phyloP scores from a whole-genome alignment of 1,139 yeast species.

The Saccharomyces hybrid region DNA sequence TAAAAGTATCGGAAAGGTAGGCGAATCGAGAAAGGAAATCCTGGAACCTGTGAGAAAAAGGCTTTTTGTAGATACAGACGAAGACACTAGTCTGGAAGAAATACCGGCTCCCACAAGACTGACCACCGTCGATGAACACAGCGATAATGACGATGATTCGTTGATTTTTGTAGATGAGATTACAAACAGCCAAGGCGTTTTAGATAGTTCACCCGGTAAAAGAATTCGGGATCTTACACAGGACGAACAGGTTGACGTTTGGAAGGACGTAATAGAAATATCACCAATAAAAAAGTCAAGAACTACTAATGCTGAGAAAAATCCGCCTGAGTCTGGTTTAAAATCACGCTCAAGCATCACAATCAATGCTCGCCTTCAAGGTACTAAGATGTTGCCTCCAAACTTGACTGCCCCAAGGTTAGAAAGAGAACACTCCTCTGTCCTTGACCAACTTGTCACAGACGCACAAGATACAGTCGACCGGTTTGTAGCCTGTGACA shows the following conservation, averaged over 20 bases:
- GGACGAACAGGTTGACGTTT: not conserved
- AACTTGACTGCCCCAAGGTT: not conserved
- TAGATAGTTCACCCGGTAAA: conserved; percentile 4
- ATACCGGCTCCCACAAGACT: not conserved
- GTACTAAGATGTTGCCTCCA: not conserved
- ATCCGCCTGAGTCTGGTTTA: not conserved
- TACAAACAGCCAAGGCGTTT: not conserved
- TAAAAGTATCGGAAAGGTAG: conserved; percentile 6
- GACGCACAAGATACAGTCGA: not conserved
- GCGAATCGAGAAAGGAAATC: not conserved
- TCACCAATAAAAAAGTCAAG: conserved; percentile 7
- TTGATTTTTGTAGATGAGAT: conserved; percentile 18
- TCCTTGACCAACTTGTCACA: not conserved
- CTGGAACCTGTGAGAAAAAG: conserved; percentile 12
- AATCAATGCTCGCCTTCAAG: not conserved
- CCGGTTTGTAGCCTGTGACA: not conserved
- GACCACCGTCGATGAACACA: not conserved
- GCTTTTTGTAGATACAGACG: conserved; percentile 16
- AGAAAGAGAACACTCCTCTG: not conserved
- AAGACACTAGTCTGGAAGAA: conserved; percentile 3
- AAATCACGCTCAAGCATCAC: not conserved
- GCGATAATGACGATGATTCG: conserved; percentile 16
- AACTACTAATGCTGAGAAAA: not conserved
- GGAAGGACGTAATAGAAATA: not conserved
- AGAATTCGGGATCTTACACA: not conserved